phyloP scores from a whole-genome alignment of 2,329 filamentous ascomycete genomes.

The Penicillium sclerotiorum region DNA sequence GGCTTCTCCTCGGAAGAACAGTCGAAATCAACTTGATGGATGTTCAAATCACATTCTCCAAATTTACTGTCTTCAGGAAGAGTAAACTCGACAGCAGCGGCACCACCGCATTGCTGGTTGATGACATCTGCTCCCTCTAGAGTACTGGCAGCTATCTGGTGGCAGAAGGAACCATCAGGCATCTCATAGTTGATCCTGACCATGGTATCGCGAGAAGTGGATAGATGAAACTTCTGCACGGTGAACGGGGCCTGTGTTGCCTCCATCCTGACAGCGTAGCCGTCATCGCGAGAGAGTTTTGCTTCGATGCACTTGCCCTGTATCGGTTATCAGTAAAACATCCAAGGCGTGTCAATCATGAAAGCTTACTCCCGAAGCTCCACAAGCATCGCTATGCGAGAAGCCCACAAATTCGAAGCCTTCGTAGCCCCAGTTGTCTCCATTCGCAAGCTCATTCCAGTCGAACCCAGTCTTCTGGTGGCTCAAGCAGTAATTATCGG shows the following conservation, averaged over 20 bases:
- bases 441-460: slow-evolving; percentile 65
- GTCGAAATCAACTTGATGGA: slow-evolving; percentile 23
- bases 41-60: slow-evolving; percentile 68
- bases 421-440: slow-evolving; percentile 65
- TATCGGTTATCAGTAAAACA: neutral
- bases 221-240: slow-evolving; percentile 70
- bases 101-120: slow-evolving; percentile 90
- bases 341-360: slow-evolving; percentile 11
- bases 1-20: slow-evolving; percentile 19
- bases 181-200: slow-evolving; percentile 86
- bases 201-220: slow-evolving; percentile 72
- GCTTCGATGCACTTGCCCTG: slow-evolving; percentile 65
- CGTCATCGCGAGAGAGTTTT: slow-evolving; percentile 57
- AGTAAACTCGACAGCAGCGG: slow-evolving; percentile 72
- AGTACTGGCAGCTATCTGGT: slow-evolving; percentile 70
- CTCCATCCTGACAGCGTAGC: slow-evolving; percentile 17
- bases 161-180: slow-evolving; percentile 77
- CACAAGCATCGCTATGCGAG: slow-evolving; percentile 61
- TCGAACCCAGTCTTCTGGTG: slow-evolving; percentile 70
- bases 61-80: slow-evolving; percentile 58
- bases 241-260: slow-evolving; percentile 60
- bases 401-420: slow-evolving; percentile 74
- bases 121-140: slow-evolving; percentile 67
- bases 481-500: slow-evolving; percentile 72
- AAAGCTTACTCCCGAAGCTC: slow-evolving; percentile 43